A percentile compares a stretch with the other conserved stretches of the same genome.
Conservation (phyloP, 495 filamentous ascomycete species). For the Talaromyces adpressus region DNA sequence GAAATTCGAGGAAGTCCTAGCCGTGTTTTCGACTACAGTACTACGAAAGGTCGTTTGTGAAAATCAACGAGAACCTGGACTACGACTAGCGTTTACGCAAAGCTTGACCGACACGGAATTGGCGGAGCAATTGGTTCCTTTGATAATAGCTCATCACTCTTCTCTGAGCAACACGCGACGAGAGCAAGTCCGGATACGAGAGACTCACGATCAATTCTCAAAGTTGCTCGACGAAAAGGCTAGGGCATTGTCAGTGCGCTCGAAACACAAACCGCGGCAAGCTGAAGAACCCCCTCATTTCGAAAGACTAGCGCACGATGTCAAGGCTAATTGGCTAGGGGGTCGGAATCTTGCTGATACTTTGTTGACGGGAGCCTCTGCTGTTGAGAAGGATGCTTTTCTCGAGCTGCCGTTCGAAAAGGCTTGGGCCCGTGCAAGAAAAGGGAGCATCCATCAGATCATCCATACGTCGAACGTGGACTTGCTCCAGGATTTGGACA, state of each 20-base stretch:
- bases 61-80: constrained; percentile 38
- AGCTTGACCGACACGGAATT: constrained; percentile 48
- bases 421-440: constrained; percentile 56
- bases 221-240: constrained; percentile 49
- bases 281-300: constrained; percentile 33
- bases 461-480: constrained; percentile 28
- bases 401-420: constrained; percentile 57
- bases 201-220: constrained; percentile 55
- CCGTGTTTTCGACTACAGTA: constrained; percentile 71
- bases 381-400: constrained; percentile 52
- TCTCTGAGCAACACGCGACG: constrained; percentile 47
- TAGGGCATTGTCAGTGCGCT: constrained; percentile 29
- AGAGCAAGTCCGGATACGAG: constrained; percentile 24
- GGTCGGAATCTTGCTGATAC: constrained; percentile 60
- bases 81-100: constrained; percentile 55
- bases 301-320: constrained; percentile 31
- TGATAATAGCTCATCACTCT: constrained; percentile 66
- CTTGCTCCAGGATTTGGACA: constrained; percentile 54
- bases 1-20: constrained; percentile 70
- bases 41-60: constrained; percentile 59
- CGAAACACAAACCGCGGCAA: background rate
- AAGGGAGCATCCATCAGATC: constrained; percentile 45
- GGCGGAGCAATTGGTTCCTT: constrained; percentile 51
- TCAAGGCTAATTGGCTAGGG: constrained; percentile 70
- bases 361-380: constrained; percentile 57